These are phyloP conservation scores for Escallonia herrerae DNA, from an alignment of 129 eudicot species.

Conservation along the genomic window DNA sequence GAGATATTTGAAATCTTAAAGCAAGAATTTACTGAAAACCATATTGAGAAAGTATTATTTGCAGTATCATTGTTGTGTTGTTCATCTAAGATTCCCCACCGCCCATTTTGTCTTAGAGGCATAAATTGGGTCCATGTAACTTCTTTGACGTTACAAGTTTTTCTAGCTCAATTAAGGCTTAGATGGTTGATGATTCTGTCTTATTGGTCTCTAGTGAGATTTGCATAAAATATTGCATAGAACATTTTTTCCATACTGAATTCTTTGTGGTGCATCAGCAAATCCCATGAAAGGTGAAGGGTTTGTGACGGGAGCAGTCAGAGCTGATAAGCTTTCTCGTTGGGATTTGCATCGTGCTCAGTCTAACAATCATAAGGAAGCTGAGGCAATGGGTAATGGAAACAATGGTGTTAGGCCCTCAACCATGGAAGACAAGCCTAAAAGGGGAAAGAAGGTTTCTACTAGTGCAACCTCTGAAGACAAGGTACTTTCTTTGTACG, in stretches of 20 bases:
- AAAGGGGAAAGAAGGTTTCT: slow-evolving; percentile 23
- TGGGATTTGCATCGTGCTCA: slow-evolving; percentile 29
- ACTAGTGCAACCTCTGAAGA: slow-evolving; percentile 20
- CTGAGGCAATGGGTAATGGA: slow-evolving; percentile 25
- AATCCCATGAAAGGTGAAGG: slow-evolving; percentile 24
- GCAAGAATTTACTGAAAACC: no score
- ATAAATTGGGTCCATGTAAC: no score
- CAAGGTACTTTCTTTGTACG: slow-evolving; percentile 32
- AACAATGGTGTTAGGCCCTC: slow-evolving; percentile 16
- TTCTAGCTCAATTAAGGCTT: not conserved
- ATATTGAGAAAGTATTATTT: no score
- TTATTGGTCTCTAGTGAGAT: no score
- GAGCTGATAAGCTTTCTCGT: slow-evolving; percentile 33
- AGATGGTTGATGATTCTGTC: not conserved
- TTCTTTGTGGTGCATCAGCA: slow-evolving; percentile 20
- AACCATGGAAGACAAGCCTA: slow-evolving; percentile 28
- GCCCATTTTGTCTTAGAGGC: no score
- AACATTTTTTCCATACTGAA: not conserved
- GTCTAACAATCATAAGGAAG: slow-evolving; percentile 20
- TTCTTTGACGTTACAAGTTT: no score
- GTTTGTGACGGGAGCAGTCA: slow-evolving; percentile 14
- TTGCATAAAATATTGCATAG: no score
- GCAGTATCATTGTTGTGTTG: no score
- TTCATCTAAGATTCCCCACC: no score
- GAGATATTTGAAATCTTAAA: no score